Conservation (phyloP, 495 filamentous ascomycete genomes). For the Talaromyces trachyspermus region DNA sequence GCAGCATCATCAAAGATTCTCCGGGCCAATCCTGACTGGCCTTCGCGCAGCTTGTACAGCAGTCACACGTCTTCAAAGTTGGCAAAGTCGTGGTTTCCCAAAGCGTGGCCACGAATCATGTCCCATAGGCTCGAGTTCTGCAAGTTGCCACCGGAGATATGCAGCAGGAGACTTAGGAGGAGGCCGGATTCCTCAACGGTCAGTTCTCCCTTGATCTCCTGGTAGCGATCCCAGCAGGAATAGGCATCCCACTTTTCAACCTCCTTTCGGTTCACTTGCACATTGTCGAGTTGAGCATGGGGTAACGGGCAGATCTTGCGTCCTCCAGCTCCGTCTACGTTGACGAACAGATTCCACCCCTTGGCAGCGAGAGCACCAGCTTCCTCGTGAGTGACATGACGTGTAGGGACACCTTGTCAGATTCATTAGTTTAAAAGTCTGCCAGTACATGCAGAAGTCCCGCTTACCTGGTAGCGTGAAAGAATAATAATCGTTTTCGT, state of each 20-base stretch:
- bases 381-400: too few species aligned
- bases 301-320: too few species aligned
- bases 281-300: too few species aligned
- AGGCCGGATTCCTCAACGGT: constrained; percentile 13
- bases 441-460: too few species aligned
- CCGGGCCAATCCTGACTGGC: constrained; percentile 23
- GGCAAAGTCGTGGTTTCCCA: constrained; percentile 9
- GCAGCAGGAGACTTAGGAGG: constrained; percentile 16
- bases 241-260: constrained; percentile 14
- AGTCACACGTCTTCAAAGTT: constrained; percentile 7
- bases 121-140: constrained; percentile 21
- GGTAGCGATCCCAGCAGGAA: constrained; percentile 16
- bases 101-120: constrained; percentile 19
- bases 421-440: too few species aligned
- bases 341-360: too few species aligned
- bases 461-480: too few species aligned
- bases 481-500: too few species aligned
- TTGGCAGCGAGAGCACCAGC: too few species aligned
- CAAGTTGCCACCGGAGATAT: constrained; percentile 15
- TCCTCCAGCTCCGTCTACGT: too few species aligned
- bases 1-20: constrained; percentile 20
- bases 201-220: constrained; percentile 13
- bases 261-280: too few species aligned
- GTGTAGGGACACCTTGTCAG: too few species aligned
- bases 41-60: constrained; percentile 20